phyloP scores from a whole-genome alignment of 768 basidiomycete genomes.

The Cubamyces lactineus region DNA sequence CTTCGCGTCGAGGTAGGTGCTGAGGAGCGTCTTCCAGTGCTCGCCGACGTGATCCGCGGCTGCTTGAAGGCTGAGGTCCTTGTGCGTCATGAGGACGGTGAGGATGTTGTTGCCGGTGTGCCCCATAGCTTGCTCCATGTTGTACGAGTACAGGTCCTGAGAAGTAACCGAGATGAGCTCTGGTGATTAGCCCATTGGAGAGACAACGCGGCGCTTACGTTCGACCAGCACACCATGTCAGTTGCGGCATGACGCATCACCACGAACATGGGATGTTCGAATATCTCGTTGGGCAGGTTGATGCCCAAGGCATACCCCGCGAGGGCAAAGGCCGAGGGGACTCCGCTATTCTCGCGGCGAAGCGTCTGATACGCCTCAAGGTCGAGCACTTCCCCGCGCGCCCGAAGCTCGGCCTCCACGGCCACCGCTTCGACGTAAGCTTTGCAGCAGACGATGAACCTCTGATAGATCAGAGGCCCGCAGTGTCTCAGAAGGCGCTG shows the following conservation, averaged over 20 bases:
- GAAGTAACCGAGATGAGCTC: not conserved
- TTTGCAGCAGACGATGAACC: slow-evolving; percentile 56
- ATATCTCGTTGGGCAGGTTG: slow-evolving; percentile 65
- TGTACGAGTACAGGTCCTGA: slow-evolving; percentile 73
- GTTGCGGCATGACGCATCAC: slow-evolving; percentile 59
- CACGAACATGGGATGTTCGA: slow-evolving; percentile 56
- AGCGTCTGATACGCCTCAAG: slow-evolving; percentile 56
- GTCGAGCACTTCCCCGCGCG: slow-evolving; percentile 56
- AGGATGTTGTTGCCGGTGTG: slow-evolving; percentile 69
- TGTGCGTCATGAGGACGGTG: slow-evolving; percentile 65
- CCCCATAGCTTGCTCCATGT: slow-evolving; percentile 73
- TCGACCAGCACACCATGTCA: slow-evolving; percentile 72
- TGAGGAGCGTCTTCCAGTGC: slow-evolving; percentile 54
- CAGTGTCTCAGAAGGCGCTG: slow-evolving; percentile 46
- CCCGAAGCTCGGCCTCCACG: slow-evolving; percentile 62
- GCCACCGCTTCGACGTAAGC: slow-evolving; percentile 61
- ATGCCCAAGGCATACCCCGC: slow-evolving; percentile 63
- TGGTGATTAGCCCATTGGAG: not conserved
- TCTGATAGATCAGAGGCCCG: slow-evolving; percentile 50
- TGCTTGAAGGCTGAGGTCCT: slow-evolving; percentile 55
- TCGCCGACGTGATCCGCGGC: slow-evolving; percentile 60
- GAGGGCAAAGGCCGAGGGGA: slow-evolving; percentile 63
- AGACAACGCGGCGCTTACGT: slow-evolving; percentile 47
- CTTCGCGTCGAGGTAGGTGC: slow-evolving; percentile 51
- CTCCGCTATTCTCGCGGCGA: slow-evolving; percentile 72